These are phyloP conservation scores for Mucuna pruriens DNA, from an alignment of 306 rosid species.

Conservation along the genomic window DNA sequence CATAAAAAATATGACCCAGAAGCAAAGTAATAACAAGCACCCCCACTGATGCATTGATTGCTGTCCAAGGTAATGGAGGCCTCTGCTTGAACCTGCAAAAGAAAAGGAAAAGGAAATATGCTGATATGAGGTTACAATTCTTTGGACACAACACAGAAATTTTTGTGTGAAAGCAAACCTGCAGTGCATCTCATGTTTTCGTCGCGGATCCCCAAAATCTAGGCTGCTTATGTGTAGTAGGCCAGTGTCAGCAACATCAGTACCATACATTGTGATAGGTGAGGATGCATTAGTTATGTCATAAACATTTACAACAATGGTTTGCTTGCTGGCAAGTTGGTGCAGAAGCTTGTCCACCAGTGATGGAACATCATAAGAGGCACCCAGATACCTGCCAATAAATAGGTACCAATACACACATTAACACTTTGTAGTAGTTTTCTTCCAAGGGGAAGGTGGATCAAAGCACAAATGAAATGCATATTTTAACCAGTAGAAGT, in stretches of 20 bases:
- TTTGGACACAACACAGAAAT: constrained; percentile 16
- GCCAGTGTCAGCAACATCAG: constrained; percentile 82
- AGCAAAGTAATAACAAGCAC: constrained; percentile 81
- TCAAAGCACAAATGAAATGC: constrained; percentile 2
- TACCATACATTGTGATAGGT: constrained; percentile 85
- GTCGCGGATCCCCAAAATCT: constrained; percentile 95
- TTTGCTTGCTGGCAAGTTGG: constrained; percentile 98
- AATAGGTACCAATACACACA: constrained; percentile 30
- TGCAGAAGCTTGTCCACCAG: constrained; percentile 96
- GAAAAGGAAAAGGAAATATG: not conserved
- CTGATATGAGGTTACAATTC: constrained; percentile 16
- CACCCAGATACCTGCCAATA: constrained; percentile 82
- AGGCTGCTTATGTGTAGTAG: constrained; percentile 65
- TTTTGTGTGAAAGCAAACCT: constrained; percentile 59
- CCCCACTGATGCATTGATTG: constrained; percentile 66
- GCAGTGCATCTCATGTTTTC: constrained; percentile 99
- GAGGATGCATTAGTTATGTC: constrained; percentile 84
- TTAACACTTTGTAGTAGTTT: constrained; percentile 30
- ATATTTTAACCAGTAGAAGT: not conserved
- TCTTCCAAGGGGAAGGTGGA: not conserved
- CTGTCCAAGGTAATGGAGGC: constrained; percentile 80
- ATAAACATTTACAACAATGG: constrained; percentile 92
- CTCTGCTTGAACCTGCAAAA: constrained; percentile 80
- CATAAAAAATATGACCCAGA: constrained; percentile 79
- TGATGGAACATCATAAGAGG: constrained; percentile 94